These are phyloP conservation scores for Gentiana macrophylla DNA, from an alignment of 257 asterid species.

Conservation along the genomic window DNA sequence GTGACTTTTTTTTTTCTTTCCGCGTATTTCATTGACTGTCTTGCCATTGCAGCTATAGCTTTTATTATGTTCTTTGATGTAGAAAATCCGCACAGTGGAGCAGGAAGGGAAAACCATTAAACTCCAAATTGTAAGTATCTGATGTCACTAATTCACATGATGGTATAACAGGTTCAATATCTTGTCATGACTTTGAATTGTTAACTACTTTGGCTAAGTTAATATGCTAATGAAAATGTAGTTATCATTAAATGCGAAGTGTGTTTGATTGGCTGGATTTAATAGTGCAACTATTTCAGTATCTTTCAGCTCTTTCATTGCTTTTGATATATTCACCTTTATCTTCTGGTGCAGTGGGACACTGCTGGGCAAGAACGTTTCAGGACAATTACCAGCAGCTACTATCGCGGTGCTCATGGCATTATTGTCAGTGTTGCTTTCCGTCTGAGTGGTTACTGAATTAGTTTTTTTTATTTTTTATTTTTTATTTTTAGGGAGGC, in stretches of 20 bases:
- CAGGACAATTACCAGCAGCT: constrained; percentile 94
- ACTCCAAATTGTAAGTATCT: constrained; percentile 74
- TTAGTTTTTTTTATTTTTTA: not conserved
- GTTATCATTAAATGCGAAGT: too few relatives aligned
- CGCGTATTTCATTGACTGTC: not conserved
- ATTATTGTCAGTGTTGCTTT: constrained; percentile 53
- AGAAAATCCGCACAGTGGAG: constrained; percentile 92
- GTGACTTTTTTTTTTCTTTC: not conserved
- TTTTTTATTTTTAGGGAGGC: too few relatives aligned
- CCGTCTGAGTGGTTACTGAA: not conserved
- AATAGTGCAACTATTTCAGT: not conserved
- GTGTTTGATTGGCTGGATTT: not conserved
- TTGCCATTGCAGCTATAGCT: not conserved
- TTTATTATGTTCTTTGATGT: constrained; percentile 14
- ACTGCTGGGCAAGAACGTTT: constrained; percentile 97
- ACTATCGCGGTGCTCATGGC: constrained; percentile 94
- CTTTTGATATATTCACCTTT: not conserved
- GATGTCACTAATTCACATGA: not conserved
- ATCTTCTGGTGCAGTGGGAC: constrained; percentile 52
- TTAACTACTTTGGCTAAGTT: too few relatives aligned
- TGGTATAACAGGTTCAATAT: not conserved
- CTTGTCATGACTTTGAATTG: not conserved
- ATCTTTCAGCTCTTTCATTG: not conserved
- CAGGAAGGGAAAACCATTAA: constrained; percentile 93
- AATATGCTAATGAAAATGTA: too few relatives aligned